phyloP scores from a whole-genome alignment of 805 yeast genomes.

The Kuraishia piskuri region DNA sequence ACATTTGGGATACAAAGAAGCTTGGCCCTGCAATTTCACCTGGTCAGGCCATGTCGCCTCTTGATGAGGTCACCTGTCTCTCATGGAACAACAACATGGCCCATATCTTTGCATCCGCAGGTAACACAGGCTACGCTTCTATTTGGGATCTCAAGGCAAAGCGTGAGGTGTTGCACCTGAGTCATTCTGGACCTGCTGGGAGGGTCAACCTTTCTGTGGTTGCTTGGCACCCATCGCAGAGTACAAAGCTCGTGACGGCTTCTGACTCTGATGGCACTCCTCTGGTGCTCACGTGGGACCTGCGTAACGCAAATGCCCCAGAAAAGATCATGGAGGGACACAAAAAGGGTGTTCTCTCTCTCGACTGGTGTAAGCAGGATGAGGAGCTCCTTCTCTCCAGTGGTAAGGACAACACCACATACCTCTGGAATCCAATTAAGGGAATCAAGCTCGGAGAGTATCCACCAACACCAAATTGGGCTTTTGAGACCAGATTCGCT shows the following conservation, averaged over 20 bases:
- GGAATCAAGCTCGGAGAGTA: conserved; percentile 75
- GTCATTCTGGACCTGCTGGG: conserved; percentile 49
- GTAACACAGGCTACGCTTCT: conserved; percentile 77
- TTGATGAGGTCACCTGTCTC: conserved; percentile 71
- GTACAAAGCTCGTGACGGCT: conserved; percentile 84
- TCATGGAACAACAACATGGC: conserved; percentile 83
- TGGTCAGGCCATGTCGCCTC: conserved; percentile 72
- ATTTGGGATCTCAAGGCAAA: conserved; percentile 90
- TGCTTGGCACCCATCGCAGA: conserved; percentile 90
- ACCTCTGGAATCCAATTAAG: conserved; percentile 82
- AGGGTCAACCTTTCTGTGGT: conserved; percentile 72
- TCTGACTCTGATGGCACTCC: conserved; percentile 77
- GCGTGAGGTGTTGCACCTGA: conserved; percentile 81
- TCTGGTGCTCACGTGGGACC: conserved; percentile 83
- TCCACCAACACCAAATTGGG: conserved; percentile 92
- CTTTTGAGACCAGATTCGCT: conserved; percentile 81
- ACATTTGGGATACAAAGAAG: conserved; percentile 79
- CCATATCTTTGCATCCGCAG: conserved; percentile 87
- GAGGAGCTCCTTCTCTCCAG: conserved; percentile 72
- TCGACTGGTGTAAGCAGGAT: conserved; percentile 92
- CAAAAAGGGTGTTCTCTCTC: conserved; percentile 75
- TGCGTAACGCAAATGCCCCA: conserved; percentile 91
- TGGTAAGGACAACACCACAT: conserved; percentile 84
- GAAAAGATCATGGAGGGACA: conserved; percentile 72
- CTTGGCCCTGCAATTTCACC: conserved; percentile 49